A percentile compares a stretch with the other conserved stretches of the same genome.
Conservation (phyloP, 805 yeast genomes). For the Metschnikowia vanudenii region DNA sequence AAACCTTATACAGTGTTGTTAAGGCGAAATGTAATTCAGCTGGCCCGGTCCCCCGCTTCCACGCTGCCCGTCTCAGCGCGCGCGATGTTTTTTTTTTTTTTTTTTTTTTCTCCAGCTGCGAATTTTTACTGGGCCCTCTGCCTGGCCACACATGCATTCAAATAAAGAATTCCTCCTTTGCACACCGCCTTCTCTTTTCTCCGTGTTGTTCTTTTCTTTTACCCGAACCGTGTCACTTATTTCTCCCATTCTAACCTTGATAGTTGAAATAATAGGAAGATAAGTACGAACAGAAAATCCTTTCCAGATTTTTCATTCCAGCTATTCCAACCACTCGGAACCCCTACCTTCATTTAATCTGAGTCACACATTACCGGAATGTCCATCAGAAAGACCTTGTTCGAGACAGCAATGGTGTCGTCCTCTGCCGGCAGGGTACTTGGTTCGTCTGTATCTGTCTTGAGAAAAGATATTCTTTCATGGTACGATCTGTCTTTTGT, state of each 20-base stretch:
- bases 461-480: slow-evolving; percentile 21
- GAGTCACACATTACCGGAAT: slow-evolving; percentile 4
- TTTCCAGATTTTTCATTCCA: no score
- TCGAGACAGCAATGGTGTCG: slow-evolving; percentile 28
- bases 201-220: neutral
- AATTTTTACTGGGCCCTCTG: slow-evolving; percentile 3
- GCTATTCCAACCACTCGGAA: no score
- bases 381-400: slow-evolving; percentile 19
- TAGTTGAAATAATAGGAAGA: no score
- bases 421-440: slow-evolving; percentile 24
- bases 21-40: no score
- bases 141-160: slow-evolving; percentile 1
- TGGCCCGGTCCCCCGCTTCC: no score
- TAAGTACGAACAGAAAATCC: no score
- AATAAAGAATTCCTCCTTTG: neutral
- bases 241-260: neutral
- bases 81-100: slow-evolving; percentile 3
- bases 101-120: slow-evolving; percentile 5
- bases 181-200: neutral
- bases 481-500: slow-evolving; percentile 24
- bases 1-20: no score
- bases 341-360: no score
- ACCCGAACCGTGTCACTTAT: neutral
- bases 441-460: slow-evolving; percentile 18
- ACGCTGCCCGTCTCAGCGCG: slow-evolving; percentile 4